phyloP scores from a whole-genome alignment of 495 filamentous ascomycete species.

The Aspergillus heteromorphus region DNA sequence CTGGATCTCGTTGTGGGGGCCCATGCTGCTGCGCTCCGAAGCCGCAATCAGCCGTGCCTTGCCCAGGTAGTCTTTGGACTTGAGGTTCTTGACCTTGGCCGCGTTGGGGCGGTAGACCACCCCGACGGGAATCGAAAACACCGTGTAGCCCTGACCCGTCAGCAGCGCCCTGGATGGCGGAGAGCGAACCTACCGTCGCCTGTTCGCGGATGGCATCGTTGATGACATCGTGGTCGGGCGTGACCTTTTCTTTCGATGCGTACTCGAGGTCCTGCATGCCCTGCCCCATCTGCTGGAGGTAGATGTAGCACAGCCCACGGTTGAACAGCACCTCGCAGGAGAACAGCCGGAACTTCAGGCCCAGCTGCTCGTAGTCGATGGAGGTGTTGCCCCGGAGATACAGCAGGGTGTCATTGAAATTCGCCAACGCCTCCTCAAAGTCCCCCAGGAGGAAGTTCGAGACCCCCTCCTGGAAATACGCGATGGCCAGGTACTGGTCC shows the following conservation, averaged over 20 bases:
- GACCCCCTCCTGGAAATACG: constrained; percentile 97
- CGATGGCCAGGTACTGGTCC: constrained; percentile 93
- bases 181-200: constrained; percentile 63
- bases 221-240: constrained; percentile 93
- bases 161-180: background rate
- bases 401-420: constrained; percentile 97
- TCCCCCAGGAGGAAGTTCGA: constrained; percentile 97
- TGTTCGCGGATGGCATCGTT: constrained; percentile 92
- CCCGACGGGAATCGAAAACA: constrained; percentile 97
- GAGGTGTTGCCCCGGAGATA: constrained; percentile 94
- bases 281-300: constrained; percentile 81
- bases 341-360: constrained; percentile 91
- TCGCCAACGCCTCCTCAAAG: constrained; percentile 94
- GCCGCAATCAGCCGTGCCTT: constrained; percentile 91
- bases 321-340: constrained; percentile 99
- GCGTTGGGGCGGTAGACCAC: constrained; percentile 93
- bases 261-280: constrained; percentile 89
- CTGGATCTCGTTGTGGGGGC: background rate
- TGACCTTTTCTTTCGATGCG: constrained; percentile 93
- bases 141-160: constrained; percentile 72
- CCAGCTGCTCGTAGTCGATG: constrained; percentile 97
- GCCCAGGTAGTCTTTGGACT: constrained; percentile 93
- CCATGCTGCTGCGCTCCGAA: constrained; percentile 52
- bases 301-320: constrained; percentile 94
- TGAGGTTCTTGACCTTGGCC: constrained; percentile 96